phyloP scores from a whole-genome alignment of 495 filamentous ascomycete species.

The Sordaria brevicollis region DNA sequence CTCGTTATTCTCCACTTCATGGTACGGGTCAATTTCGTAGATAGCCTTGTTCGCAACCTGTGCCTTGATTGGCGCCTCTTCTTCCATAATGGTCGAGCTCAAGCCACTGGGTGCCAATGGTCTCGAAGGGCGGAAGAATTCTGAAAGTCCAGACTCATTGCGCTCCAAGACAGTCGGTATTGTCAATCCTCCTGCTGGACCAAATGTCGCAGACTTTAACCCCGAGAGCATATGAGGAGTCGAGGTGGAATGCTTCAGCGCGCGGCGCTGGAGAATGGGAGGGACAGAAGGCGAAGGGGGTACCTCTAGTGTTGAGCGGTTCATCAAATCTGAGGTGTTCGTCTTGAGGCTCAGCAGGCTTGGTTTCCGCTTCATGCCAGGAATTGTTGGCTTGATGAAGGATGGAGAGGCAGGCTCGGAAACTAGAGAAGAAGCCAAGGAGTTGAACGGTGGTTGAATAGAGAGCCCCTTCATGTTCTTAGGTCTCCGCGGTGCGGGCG shows the following conservation, averaged over 20 bases:
- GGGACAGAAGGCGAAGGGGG: constrained; percentile 34
- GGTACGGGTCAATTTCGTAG: constrained; percentile 41
- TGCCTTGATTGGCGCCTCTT: constrained; percentile 63
- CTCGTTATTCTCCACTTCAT: constrained; percentile 44
- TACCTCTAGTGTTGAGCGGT: constrained; percentile 29
- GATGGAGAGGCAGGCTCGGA: constrained; percentile 75
- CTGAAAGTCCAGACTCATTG: constrained; percentile 37
- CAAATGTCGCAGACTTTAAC: constrained; percentile 42
- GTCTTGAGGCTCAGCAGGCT: constrained; percentile 62
- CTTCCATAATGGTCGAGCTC: constrained; percentile 52
- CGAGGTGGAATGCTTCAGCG: constrained; percentile 46
- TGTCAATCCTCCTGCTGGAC: constrained; percentile 43
- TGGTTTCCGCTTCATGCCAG: constrained; percentile 59
- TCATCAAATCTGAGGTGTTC: constrained; percentile 39
- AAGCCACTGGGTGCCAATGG: constrained; percentile 13
- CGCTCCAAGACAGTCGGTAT: constrained; percentile 39
- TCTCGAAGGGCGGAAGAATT: constrained; percentile 36
- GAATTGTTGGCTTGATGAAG: constrained; percentile 66
- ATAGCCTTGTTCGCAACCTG: constrained; percentile 43
- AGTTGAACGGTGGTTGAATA: constrained; percentile 62
- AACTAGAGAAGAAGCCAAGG: constrained; percentile 29
- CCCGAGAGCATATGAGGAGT: constrained; percentile 44
- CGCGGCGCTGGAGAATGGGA: constrained; percentile 42
- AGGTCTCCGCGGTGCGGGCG: constrained; percentile 61
- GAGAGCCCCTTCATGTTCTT: constrained; percentile 93